phyloP scores from a whole-genome alignment of 192 early-diverging fungal genomes.

The Helicostylum pulchrum region DNA sequence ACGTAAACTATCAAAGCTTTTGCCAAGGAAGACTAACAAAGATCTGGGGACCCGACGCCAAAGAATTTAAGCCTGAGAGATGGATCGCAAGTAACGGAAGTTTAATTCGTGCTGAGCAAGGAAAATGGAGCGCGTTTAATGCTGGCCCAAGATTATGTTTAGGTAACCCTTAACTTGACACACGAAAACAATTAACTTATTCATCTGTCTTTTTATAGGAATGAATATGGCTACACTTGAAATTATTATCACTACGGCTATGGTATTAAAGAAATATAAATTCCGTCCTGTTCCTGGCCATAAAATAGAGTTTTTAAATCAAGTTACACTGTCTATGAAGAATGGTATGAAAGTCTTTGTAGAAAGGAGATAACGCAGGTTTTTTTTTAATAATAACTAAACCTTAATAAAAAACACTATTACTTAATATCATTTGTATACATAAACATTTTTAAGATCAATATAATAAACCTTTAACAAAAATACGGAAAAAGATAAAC shows the following conservation, averaged over 20 bases:
- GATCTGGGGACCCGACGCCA: slow-evolving; percentile 64
- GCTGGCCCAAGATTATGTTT: slow-evolving; percentile 45
- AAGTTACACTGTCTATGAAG: slow-evolving; percentile 30
- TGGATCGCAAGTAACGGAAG: slow-evolving; percentile 49
- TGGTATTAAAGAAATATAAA: slow-evolving; percentile 36
- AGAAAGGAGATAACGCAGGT: neutral
- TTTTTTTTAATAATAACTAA: too few species aligned
- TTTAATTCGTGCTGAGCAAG: slow-evolving; percentile 34
- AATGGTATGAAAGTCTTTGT: slow-evolving; percentile 31
- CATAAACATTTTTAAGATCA: too few species aligned
- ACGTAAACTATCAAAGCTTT: slow-evolving; percentile 48
- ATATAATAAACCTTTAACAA: too few species aligned
- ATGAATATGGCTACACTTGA: slow-evolving; percentile 45
- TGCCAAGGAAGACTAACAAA: slow-evolving; percentile 45
- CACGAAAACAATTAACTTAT: neutral
- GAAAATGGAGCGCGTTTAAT: slow-evolving; percentile 55
- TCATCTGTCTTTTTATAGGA: slow-evolving; percentile 11
- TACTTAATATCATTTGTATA: too few species aligned
- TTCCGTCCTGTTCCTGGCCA: slow-evolving; percentile 36
- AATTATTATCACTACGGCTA: slow-evolving; percentile 33
- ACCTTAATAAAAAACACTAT: too few species aligned
- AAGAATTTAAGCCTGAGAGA: slow-evolving; percentile 59
- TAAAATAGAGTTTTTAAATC: slow-evolving; percentile 20
- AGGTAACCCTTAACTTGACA: neutral
- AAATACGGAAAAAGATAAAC: too few species aligned